Evolutionary conservation across 2,329 filamentous ascomycete genomes (phyloP).

Genomic region (Neonectria faginata): DNA sequence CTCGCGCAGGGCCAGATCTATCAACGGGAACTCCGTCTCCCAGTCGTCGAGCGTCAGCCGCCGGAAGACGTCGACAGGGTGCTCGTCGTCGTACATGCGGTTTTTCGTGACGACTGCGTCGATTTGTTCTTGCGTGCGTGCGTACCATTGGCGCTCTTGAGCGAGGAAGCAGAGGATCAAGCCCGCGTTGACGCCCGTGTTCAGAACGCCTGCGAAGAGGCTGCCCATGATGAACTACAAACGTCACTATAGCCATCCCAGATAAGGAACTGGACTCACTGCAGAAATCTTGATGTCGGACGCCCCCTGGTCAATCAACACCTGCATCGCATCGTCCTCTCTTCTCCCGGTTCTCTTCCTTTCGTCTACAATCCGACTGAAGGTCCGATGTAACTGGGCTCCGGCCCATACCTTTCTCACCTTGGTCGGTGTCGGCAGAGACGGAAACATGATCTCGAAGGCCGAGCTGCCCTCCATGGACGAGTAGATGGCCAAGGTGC

Average conservation of each 20-base stretch:
- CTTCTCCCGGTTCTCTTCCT: slow-evolving; percentile 56
- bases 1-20: slow-evolving; percentile 65
- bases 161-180: slow-evolving; percentile 65
- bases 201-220: slow-evolving; percentile 68
- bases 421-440: slow-evolving; percentile 59
- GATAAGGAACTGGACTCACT: slow-evolving; percentile 43
- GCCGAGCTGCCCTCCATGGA: slow-evolving; percentile 59
- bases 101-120: slow-evolving; percentile 58
- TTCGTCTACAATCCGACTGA: slow-evolving; percentile 60
- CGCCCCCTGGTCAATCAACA: slow-evolving; percentile 64
- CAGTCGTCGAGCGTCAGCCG: slow-evolving; percentile 63
- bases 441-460: slow-evolving; percentile 63
- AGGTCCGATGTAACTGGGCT: slow-evolving; percentile 59
- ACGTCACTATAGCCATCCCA: background rate
- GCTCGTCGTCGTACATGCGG: slow-evolving; percentile 47
- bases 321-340: slow-evolving; percentile 64
- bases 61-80: slow-evolving; percentile 53
- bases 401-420: slow-evolving; percentile 59
- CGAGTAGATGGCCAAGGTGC: slow-evolving; percentile 59
- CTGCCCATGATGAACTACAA: slow-evolving; percentile 63
- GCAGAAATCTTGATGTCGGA: slow-evolving; percentile 56
- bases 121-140: slow-evolving; percentile 60
- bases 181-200: slow-evolving; percentile 66
- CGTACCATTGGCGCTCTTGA: slow-evolving; percentile 59
- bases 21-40: slow-evolving; percentile 65